Base-by-base conservation (phyloP, 208 protist species). In the Endotrypanum monterogeii region DNA sequence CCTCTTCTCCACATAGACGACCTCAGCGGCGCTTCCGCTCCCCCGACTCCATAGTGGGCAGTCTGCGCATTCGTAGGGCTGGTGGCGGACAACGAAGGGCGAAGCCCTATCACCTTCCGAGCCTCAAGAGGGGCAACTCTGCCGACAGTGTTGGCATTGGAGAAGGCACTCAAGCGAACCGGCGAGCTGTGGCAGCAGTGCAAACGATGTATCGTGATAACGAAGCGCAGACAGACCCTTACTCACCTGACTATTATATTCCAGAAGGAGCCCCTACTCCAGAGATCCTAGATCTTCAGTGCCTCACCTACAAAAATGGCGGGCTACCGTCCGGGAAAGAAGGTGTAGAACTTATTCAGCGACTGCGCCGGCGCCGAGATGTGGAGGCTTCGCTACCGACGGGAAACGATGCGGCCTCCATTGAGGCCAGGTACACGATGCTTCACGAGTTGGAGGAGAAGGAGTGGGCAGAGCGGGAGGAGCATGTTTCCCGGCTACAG, bases 181-280 rank as follows among this genome's bases (percentile, higher is more conserved):
- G 73, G 41, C 73, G 65, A 4, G 62, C 72, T 23, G 69, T 60
- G 23, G 78, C 66, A 2, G 56, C 52, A 16, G 79, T 75, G 62
- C 92, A 98, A 60, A 98, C 92, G 14, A 69, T 78, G 25, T 93
- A 84, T 50, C 87, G 92, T 2, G 92, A 98, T 60, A 96, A 93
- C 74, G 94, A 98, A 28, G 80, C 83, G 7, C 94, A 98, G 88
- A 98, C 94, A n/a, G 76, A 91, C 58, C 94, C 94, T 8, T 98
- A 96, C 83, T 89, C 94, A 9, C 94, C 94, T 0, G 89, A 90
- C 62, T 98, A 95, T 82, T 85, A 74, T 78, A 94, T 96, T 52
- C 84, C 85, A 0, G 89, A 94, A 12, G 82, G 79, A 0, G 82
- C 88, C 18, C 76, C 89, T 8, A 75, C 89, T 56, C 92, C 89